Percentiles rank a stretch among this genome's conserved stretches.
Conservation (phyloP, 2,329 filamentous ascomycete species). For the Aureobasidium pullulans region DNA sequence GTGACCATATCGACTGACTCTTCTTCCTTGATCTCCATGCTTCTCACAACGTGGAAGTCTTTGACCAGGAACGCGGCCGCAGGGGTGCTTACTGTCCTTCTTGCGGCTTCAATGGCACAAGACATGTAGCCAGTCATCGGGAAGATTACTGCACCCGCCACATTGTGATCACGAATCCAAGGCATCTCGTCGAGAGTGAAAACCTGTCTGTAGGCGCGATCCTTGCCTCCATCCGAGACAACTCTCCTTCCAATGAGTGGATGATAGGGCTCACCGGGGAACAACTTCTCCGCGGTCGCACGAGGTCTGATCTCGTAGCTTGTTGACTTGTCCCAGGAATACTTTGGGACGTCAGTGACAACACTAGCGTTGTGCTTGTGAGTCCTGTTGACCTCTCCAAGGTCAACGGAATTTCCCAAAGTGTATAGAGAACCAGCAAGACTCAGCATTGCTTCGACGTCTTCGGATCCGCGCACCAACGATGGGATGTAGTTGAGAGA, state of each 20-base stretch:
- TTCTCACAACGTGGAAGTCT: background rate
- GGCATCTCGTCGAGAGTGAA: slow-evolving; percentile 11
- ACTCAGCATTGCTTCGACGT: background rate
- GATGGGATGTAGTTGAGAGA: background rate
- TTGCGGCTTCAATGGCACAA: slow-evolving; percentile 14
- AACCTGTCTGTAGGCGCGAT: slow-evolving; percentile 1
- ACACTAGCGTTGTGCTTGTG: background rate
- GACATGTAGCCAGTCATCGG: slow-evolving; percentile 17
- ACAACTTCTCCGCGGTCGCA: background rate
- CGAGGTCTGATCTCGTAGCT: background rate
- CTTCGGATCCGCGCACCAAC: background rate
- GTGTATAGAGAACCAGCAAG: background rate
- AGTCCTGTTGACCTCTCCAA: background rate
- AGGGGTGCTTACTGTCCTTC: background rate
- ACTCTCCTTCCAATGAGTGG: slow-evolving; percentile 14
- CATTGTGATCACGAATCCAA: slow-evolving; percentile 16
- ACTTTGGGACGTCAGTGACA: background rate
- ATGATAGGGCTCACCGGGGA: background rate
- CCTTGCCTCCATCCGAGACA: background rate
- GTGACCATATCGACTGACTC: background rate
- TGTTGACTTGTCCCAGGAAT: background rate
- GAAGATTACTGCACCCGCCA: slow-evolving; percentile 16
- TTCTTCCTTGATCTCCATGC: background rate
- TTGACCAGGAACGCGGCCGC: background rate
- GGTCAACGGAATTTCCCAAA: background rate